Conservation (phyloP, 306 rosid species). For the Quercus ilex region DNA sequence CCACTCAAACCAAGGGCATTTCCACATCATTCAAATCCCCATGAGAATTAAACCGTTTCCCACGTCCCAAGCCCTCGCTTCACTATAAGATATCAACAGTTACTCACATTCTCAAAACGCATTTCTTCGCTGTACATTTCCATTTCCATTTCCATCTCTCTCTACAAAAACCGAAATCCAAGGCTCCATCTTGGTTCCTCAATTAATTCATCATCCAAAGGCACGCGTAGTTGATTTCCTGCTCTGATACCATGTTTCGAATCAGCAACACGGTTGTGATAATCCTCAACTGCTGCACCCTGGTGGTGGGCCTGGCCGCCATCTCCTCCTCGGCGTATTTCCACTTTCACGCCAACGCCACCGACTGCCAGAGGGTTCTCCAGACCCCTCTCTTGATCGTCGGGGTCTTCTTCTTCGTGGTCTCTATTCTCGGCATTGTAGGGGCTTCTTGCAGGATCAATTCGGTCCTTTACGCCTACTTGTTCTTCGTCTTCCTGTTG, state of each 20-base stretch:
- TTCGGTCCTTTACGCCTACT: constrained; percentile 46
- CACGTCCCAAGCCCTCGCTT: neutral
- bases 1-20: neutral
- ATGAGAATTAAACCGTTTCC: neutral
- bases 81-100: neutral
- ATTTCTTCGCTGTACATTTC: neutral
- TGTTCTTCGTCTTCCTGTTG: constrained; percentile 43
- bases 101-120: neutral
- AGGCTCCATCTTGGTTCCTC: too few species aligned
- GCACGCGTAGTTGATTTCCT: rapidly evolving
- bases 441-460: constrained; percentile 57
- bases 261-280: constrained; percentile 61
- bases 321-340: constrained; percentile 39
- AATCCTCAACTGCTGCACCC: constrained; percentile 46
- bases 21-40: neutral
- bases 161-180: neutral
- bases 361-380: constrained; percentile 59
- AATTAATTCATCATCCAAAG: too few species aligned
- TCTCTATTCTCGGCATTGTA: constrained; percentile 53
- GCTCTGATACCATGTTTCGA: constrained; percentile 34
- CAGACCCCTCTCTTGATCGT: constrained; percentile 52
- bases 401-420: constrained; percentile 39
- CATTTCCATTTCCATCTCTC: neutral
- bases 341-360: constrained; percentile 29
- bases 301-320: constrained; percentile 48